Evolutionary conservation across 192 early-diverging fungal species (phyloP).

Genomic region (Backusella tuberculispora): DNA sequence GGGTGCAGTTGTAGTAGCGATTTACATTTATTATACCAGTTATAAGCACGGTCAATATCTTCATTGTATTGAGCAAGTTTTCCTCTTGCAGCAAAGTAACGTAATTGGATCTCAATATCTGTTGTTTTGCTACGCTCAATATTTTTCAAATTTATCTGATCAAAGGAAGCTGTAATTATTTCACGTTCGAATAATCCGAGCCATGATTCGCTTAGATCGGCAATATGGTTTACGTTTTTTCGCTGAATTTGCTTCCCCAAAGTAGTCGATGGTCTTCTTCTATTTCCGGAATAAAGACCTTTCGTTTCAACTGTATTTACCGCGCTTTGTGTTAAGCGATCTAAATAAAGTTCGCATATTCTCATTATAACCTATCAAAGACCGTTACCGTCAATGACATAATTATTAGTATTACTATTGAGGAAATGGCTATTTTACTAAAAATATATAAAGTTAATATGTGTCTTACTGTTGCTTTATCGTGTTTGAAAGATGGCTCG

Average conservation of each 20-base stretch:
- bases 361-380: constrained; percentile 17
- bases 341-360: constrained; percentile 18
- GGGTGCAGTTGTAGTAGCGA: neutral
- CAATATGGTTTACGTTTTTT: neutral
- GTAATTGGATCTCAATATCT: neutral
- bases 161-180: neutral
- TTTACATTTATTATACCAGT: constrained; percentile 4
- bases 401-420: neutral
- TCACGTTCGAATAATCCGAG: constrained; percentile 1
- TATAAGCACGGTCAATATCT: constrained; percentile 8
- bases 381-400: neutral
- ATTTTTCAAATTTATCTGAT: neutral
- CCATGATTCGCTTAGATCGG: constrained; percentile 11
- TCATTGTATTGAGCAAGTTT: constrained; percentile 4
- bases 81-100: constrained; percentile 2
- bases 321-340: constrained; percentile 5
- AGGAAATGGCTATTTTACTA: neutral
- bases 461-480: neutral
- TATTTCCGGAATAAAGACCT: neutral
- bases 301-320: neutral
- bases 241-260: neutral
- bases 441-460: neutral
- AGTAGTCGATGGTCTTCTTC: neutral
- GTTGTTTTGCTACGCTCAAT: neutral
- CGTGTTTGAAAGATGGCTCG: neutral